Conservation (phyloP, 2,329 filamentous ascomycete genomes). For the Dactylellina cionopaga region DNA sequence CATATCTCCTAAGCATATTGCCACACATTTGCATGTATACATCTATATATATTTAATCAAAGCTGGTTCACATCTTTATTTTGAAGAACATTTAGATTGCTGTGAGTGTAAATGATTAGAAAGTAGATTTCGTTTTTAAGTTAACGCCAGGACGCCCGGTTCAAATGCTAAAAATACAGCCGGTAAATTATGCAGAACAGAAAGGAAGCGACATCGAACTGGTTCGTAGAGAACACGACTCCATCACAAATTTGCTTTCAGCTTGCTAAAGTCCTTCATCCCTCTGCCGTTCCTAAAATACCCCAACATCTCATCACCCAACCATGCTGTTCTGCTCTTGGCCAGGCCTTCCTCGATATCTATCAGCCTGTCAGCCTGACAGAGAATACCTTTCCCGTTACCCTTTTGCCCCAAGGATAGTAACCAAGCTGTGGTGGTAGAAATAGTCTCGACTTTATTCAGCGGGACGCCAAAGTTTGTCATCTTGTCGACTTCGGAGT, state of each 20-base stretch:
- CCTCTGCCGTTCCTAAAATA: conserved; percentile 63
- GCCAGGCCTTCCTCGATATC: conserved; percentile 65
- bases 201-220: not conserved
- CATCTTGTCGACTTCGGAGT: conserved; percentile 63
- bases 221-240: not conserved
- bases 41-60: no score
- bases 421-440: conserved; percentile 63
- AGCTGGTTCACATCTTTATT: no score
- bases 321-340: conserved; percentile 63
- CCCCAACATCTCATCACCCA: conserved; percentile 66
- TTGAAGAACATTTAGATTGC: no score
- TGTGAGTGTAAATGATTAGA: no score
- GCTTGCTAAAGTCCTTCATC: conserved; percentile 48
- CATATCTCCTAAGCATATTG: no score
- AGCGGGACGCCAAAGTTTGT: conserved; percentile 63
- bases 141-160: conserved; percentile 30
- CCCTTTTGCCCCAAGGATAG: conserved; percentile 62
- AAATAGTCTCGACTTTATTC: conserved; percentile 63
- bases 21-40: no score
- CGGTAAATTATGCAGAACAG: not conserved
- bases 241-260: conserved; percentile 38
- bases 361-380: conserved; percentile 62
- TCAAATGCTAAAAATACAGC: conserved; percentile 47
- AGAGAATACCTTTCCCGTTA: conserved; percentile 64
- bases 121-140: no score